Percentiles rank a stretch among this genome's conserved stretches.
Evolutionary conservation across 495 filamentous ascomycete species (phyloP).

Genomic region (Melanomma pulvis-pyrius): DNA sequence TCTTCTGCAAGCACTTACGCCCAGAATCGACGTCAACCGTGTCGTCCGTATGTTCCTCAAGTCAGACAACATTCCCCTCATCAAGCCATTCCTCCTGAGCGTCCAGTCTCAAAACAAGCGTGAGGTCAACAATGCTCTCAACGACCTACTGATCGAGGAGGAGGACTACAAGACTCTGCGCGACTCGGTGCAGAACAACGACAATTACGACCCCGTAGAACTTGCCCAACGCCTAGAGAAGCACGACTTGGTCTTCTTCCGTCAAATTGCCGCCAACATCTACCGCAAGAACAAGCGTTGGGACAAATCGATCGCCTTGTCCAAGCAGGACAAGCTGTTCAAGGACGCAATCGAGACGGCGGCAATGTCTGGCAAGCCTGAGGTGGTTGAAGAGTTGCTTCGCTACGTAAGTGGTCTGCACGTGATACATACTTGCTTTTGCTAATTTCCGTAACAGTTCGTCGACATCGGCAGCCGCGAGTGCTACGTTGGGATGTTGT

Average conservation of each 20-base stretch:
- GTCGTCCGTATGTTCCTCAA: constrained; percentile 98
- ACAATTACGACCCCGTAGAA: constrained; percentile 98
- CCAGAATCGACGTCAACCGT: constrained; percentile 95
- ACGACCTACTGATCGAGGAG: constrained; percentile 97
- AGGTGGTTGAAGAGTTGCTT: constrained; percentile 92
- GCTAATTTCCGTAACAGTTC: constrained; percentile 64
- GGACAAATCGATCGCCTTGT: constrained; percentile 98
- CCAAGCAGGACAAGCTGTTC: constrained; percentile 99
- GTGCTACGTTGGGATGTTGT: constrained; percentile 99
- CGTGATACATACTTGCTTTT: not conserved
- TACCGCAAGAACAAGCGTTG: constrained; percentile 99
- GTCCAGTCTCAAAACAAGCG: constrained; percentile 98
- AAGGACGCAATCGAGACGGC: constrained; percentile 99
- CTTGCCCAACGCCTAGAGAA: constrained; percentile 91
- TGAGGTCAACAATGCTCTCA: constrained; percentile 96
- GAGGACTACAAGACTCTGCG: constrained; percentile 98
- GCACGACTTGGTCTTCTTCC: constrained; percentile 98
- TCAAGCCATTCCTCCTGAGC: constrained; percentile 98
- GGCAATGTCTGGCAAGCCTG: constrained; percentile 87
- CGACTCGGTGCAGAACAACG: constrained; percentile 97
- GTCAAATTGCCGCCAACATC: constrained; percentile 96
- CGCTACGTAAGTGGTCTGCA: constrained; percentile 78
- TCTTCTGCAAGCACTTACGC: constrained; percentile 85
- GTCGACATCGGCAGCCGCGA: constrained; percentile 98
- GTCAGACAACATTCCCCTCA: constrained; percentile 96